These are phyloP conservation scores for Eimeria zaria DNA, from an alignment of 169 alveolate genomes.

Conservation along the genomic window DNA sequence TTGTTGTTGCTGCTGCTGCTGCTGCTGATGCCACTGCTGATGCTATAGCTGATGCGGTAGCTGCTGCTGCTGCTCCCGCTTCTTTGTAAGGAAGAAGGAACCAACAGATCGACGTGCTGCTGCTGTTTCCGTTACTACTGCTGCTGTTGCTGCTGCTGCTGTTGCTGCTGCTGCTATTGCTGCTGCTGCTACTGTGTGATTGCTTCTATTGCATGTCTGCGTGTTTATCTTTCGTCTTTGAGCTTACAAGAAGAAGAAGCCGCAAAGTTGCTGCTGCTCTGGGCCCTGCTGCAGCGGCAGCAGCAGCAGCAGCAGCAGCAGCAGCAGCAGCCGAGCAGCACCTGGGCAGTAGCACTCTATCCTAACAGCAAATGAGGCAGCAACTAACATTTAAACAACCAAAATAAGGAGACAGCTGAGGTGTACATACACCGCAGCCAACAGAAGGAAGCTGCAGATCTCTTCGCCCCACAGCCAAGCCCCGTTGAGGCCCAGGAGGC, in stretches of 20 bases:
- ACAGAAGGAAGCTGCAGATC: not conserved
- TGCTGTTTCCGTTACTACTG: not conserved
- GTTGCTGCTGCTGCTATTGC: too few relatives aligned
- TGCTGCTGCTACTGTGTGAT: not conserved
- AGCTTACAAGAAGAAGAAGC: not conserved
- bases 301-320: constrained; percentile 38
- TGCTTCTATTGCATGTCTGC: not conserved
- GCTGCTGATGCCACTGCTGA: not conserved
- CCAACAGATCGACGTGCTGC: not conserved
- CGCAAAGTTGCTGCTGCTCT: not conserved
- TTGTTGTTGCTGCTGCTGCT: not conserved
- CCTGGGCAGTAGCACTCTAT: not conserved
- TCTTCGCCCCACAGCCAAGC: not conserved
- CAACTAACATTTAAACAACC: not conserved
- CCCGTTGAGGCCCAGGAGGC: not conserved
- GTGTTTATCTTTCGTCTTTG: not conserved
- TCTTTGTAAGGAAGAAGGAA: not conserved
- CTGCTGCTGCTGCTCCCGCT: too few relatives aligned
- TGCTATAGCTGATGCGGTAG: too few relatives aligned
- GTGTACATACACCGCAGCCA: not conserved
- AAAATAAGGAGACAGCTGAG: not conserved
- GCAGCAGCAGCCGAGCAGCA: not conserved
- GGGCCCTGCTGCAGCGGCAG: constrained; percentile 28
- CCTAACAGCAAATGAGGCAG: not conserved
- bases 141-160: not conserved